A percentile compares a stretch with the other conserved stretches of the same genome.
These are phyloP conservation scores for Schizochytrium sp. DNA, from an alignment of 108 stramenopile species.

Conservation along the genomic window DNA sequence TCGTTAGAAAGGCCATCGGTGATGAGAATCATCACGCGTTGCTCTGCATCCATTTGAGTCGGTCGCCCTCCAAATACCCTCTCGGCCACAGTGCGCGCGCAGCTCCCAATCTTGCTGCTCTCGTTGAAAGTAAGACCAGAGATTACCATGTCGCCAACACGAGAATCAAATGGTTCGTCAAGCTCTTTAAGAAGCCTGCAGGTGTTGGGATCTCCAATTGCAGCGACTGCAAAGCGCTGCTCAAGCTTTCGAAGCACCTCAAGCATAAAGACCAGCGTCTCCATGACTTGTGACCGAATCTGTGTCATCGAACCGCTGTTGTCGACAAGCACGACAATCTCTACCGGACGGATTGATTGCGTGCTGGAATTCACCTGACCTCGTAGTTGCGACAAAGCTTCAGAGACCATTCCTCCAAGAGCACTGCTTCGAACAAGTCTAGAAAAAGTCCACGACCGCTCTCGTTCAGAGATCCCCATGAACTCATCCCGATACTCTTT, in stretches of 20 bases:
- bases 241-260: neutral
- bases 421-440: neutral
- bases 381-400: neutral
- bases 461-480: neutral
- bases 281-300: neutral
- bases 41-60: neutral
- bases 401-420: neutral
- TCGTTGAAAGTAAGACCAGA: neutral
- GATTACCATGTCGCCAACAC: neutral
- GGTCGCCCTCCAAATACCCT: neutral
- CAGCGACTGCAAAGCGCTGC: neutral
- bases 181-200: neutral
- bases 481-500: conserved; percentile 8
- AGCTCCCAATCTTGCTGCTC: conserved; percentile 11
- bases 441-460: neutral
- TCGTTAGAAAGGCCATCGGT: neutral
- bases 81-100: neutral
- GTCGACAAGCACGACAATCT: neutral
- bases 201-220: neutral
- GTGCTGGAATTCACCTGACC: neutral
- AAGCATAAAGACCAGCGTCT: neutral
- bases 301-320: conserved; percentile 12
- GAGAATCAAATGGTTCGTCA: neutral
- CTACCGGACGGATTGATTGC: neutral
- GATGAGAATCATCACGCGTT: neutral